phyloP scores from a whole-genome alignment of 2,329 filamentous ascomycete genomes.

The Orbilia oligospora region DNA sequence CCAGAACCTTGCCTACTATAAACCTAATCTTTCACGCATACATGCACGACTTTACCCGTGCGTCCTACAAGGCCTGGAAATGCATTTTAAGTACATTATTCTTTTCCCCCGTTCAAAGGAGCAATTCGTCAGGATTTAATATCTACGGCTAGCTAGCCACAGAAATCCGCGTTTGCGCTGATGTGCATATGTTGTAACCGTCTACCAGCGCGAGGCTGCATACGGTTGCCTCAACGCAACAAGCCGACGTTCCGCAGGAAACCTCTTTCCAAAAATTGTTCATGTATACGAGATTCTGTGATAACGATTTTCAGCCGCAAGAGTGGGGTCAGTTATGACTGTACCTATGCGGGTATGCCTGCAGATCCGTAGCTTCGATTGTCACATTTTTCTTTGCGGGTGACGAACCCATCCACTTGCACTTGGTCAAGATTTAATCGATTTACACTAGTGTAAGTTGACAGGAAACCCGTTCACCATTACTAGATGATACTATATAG shows the following conservation, averaged over 20 bases:
- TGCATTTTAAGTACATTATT: background rate
- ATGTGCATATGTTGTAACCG: slow-evolving; percentile 2
- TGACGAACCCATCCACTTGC: too few species aligned
- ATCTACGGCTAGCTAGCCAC: background rate
- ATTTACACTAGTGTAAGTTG: too few species aligned
- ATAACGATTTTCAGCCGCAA: slow-evolving; percentile 1
- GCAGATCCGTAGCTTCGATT: background rate
- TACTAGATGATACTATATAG: too few species aligned
- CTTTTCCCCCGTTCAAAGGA: background rate
- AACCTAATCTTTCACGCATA: background rate
- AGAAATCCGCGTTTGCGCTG: background rate
- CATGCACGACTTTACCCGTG: background rate
- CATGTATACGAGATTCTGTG: too few species aligned
- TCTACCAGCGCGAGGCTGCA: slow-evolving; percentile 4
- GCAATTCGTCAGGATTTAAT: background rate
- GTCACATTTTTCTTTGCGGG: background rate
- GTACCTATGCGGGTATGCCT: background rate
- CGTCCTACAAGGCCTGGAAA: slow-evolving; percentile 1
- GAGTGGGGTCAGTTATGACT: background rate
- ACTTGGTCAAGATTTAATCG: too few species aligned
- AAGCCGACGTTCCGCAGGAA: slow-evolving; percentile 1
- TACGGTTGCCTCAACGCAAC: slow-evolving; percentile 5
- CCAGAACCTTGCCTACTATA: background rate
- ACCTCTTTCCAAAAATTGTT: background rate
- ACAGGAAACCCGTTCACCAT: too few species aligned